phyloP scores from a whole-genome alignment of 129 eudicot species.

The Flaveria bidentis region DNA sequence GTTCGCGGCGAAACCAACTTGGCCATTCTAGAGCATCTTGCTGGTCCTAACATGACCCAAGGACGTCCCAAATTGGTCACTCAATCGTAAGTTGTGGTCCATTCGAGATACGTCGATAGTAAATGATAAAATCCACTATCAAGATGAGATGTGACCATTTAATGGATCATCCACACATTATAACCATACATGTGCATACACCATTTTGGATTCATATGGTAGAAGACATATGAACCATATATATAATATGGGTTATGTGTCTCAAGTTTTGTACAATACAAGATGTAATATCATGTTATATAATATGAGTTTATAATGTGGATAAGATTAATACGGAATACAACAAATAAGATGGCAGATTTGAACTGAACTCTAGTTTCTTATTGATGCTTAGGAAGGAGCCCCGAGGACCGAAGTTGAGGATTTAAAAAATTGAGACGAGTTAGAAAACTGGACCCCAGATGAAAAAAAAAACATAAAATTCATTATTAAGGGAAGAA shows the following conservation, averaged over 20 bases:
- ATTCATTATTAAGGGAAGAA: too few relatives aligned
- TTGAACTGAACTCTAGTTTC: not conserved
- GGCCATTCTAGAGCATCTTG: not conserved
- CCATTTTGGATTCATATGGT: not conserved
- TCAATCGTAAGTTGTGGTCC: not conserved
- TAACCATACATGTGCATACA: not conserved
- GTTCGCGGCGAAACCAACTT: not conserved
- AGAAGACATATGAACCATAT: not conserved
- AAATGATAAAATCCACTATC: not conserved
- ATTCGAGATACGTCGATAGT: not conserved
- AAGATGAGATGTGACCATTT: not conserved
- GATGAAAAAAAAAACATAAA: too few relatives aligned
- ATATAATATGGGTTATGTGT: not conserved
- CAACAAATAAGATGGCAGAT: too few relatives aligned
- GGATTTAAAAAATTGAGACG: too few relatives aligned
- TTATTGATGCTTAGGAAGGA: not conserved
- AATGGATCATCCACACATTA: not conserved
- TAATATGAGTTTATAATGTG: not conserved
- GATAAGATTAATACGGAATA: not conserved
- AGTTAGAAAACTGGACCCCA: too few relatives aligned
- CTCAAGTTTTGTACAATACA: not conserved
- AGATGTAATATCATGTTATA: not conserved
- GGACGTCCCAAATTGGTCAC: not conserved
- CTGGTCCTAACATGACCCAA: slow-evolving; percentile 3
- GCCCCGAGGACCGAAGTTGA: too few relatives aligned